Conservation (phyloP, 202 grass and related monocot genomes). For the Setaria italica region DNA sequence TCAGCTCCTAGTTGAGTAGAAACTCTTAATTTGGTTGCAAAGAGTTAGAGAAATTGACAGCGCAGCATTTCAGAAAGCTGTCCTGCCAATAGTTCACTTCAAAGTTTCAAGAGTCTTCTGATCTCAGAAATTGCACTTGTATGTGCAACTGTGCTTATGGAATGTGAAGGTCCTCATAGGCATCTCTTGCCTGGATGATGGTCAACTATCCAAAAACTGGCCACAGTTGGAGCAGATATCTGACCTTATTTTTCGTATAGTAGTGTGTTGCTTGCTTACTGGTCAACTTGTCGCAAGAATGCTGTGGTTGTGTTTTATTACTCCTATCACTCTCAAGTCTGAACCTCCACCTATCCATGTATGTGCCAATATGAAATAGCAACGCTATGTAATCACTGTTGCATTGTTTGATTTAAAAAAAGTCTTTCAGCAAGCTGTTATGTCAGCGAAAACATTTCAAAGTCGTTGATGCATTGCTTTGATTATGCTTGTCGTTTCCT, state of each 20-base stretch:
- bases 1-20: too few species aligned
- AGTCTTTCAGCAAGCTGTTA: neutral
- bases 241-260: neutral
- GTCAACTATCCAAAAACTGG: neutral
- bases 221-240: neutral
- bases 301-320: slow-evolving; percentile 4
- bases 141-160: neutral
- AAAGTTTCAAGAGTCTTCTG: neutral
- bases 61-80: too few species aligned
- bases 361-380: slow-evolving; percentile 7
- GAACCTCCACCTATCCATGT: neutral
- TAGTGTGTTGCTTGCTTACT: neutral
- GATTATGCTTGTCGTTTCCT: too few species aligned
- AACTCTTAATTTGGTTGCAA: too few species aligned
- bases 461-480: slow-evolving; percentile 8
- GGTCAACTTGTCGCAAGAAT: neutral
- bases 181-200: neutral
- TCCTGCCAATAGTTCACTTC: too few species aligned
- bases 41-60: too few species aligned
- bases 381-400: neutral
- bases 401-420: neutral
- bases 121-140: neutral
- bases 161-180: neutral
- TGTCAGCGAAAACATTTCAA: slow-evolving; percentile 17
- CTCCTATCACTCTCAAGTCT: neutral